A percentile compares a stretch with the other conserved stretches of the same genome.
phyloP scores from a whole-genome alignment of 257 asterid species.

The Solanum appendiculatum region DNA sequence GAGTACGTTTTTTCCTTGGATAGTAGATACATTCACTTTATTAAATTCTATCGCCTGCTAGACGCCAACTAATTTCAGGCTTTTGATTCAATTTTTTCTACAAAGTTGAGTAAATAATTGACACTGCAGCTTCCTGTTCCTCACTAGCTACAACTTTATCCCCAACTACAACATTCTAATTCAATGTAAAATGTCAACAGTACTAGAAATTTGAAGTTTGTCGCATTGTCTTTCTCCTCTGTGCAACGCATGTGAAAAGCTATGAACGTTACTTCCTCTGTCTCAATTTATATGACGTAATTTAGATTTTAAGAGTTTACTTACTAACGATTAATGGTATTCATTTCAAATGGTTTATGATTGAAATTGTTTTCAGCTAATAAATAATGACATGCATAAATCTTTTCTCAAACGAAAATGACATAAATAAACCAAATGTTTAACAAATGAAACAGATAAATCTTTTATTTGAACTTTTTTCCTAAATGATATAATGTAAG shows the following conservation, averaged over 20 bases:
- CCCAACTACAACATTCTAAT: background rate
- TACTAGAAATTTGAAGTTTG: background rate
- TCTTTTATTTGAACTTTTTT: no score
- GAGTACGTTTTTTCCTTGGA: background rate
- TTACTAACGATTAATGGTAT: no score
- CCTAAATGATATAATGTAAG: background rate
- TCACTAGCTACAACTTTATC: background rate
- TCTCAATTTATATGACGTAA: no score
- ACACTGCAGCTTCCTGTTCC: background rate
- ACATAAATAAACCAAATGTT: no score
- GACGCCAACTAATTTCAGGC: background rate
- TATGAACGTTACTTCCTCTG: accelerated
- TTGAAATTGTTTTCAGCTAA: no score
- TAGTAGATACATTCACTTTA: background rate
- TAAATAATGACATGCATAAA: no score
- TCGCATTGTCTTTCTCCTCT: background rate
- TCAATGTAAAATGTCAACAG: background rate
- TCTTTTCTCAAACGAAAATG: no score
- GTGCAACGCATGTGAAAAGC: no score
- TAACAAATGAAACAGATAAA: no score
- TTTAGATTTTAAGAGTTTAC: no score
- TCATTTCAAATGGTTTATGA: no score
- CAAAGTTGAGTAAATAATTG: background rate
- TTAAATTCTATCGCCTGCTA: background rate
- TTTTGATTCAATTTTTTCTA: background rate